Evolutionary conservation across 257 asterid species (phyloP), one percentile per base, ranked within the genome.

Genomic region (Solanum rostratum): DNA sequence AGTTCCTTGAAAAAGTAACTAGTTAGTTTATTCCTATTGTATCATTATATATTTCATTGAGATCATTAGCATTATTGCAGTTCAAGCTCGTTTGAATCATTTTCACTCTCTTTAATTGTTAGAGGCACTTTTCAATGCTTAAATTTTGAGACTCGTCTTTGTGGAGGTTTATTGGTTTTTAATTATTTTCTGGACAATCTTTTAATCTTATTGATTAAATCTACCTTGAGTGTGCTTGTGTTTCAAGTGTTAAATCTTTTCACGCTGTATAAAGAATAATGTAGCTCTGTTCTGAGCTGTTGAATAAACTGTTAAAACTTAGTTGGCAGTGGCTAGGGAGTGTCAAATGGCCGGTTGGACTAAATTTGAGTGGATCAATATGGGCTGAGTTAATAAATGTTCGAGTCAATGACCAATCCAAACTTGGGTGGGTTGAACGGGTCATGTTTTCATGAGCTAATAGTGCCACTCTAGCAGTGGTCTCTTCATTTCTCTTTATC

Each of bases 1-100:
- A 90, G 95, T 87, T n/a, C 55, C 80, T 79, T 69, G 15, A 65
- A 27, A 30, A 65, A 65, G 43, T 65, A 19, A 59, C 57, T 24
- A 59, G n/a, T 24, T 84, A 74, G 63, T 22, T 85, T 86, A 76
- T 27, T 60, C 30, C 41, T 27, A 69, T 55, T 70, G 30, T 54
- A 33, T 19, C 27, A n/a, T 70, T 22, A 30, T 81, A 66, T 76
- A 81, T 71, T 49, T 53, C 10, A 12, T 37, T 43, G 24, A 57
- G 78, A 53, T 37, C 73, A 29, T 33, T 65, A 14, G 6, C 39
- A 29, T 29, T 65, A 14, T 29, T 65, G 45, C 29, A 14, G 10
- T n/a, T 65, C 73, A 29, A 55, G 71, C 76, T 57, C 37, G 80
- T 55, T 27, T 10, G 45, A 68, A 59, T 39, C 16, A 29, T 81